Percentiles rank a stretch among this genome's conserved stretches.
Evolutionary conservation across 352 stramenopile species (phyloP).

Genomic region (Phytopythium helicoides): DNA sequence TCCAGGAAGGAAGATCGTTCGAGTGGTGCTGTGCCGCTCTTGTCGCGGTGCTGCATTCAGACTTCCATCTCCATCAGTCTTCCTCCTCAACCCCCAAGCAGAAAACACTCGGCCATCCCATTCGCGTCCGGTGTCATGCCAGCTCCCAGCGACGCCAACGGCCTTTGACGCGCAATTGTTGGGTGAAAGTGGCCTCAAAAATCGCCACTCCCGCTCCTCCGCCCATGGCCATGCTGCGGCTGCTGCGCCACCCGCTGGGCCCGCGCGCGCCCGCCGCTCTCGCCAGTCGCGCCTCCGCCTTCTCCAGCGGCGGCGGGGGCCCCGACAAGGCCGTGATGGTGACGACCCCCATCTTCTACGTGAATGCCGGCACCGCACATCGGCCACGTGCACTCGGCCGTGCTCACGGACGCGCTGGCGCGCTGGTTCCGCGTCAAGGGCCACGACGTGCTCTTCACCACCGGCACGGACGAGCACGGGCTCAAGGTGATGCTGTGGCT

Average conservation of each 20-base stretch:
- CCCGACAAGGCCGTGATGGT: constrained; percentile 49
- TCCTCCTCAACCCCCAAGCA: too few species aligned
- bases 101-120: too few species aligned
- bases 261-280: not conserved
- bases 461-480: constrained; percentile 98
- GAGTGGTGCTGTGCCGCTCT: too few species aligned
- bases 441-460: constrained; percentile 90
- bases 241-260: not conserved
- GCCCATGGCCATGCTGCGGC: not conserved
- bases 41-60: too few species aligned
- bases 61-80: too few species aligned
- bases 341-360: constrained; percentile 99
- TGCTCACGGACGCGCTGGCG: constrained; percentile 86
- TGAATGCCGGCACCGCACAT: constrained; percentile 99
- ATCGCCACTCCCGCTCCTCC: too few species aligned
- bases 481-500: constrained; percentile 75
- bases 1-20: too few species aligned
- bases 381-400: constrained; percentile 97
- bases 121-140: too few species aligned
- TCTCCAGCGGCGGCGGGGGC: not conserved
- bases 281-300: not conserved
- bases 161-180: too few species aligned
- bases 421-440: constrained; percentile 73
- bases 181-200: too few species aligned
- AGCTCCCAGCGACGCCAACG: too few species aligned